Evolutionary conservation across 169 alveolate species (phyloP), one percentile per base, ranked within the genome.

Genomic region (Plasmodium gonderi): DNA sequence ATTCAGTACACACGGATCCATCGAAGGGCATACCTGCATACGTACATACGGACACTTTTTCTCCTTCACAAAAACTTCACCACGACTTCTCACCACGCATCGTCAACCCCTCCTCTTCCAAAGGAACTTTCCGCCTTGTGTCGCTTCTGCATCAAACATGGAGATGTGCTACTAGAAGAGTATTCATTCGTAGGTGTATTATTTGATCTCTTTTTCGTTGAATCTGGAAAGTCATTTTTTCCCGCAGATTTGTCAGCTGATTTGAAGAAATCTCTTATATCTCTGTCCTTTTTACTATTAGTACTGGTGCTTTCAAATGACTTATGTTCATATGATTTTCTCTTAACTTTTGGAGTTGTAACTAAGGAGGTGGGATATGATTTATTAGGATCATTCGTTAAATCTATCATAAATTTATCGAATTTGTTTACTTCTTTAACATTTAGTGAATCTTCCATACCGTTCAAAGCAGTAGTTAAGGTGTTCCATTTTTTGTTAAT

Each of bases 401-500:
- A 64, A 67, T 85, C 92, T 49, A 40, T 7, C 92, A 85, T 85
- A 17, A 85, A 85, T 54, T 74, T 20, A 74, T 85, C 92, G 36
- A 85, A 85, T 33, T 85, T 72, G 67, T 75, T 85, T 33, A 85
- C 92, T 31, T 85, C 92, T 44, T 85, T 85, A 6, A 85, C 92
- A 74, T 85, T 85, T 54, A 85, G 36, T 49, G 92, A 72, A 64
- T 93, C 94, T 42, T 81, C 94, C 44, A 83, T 83, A 11, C 97
- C 96, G 40, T 95, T 87, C 51, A 95, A 90, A 17, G 98, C 96
- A 11, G 97, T 76, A 2, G 98, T 96, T 72, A 97, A 80, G 9
- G 91, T 94, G 36, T 96, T 90, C 98, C 97, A 96, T 77, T 97
- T 97, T 49, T 96, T 93, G 78, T 92, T 95, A 72, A 95, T 80